Conservation (phyloP, 371 early-diverging fungal genomes). For the Syncephalastrum racemosum region DNA sequence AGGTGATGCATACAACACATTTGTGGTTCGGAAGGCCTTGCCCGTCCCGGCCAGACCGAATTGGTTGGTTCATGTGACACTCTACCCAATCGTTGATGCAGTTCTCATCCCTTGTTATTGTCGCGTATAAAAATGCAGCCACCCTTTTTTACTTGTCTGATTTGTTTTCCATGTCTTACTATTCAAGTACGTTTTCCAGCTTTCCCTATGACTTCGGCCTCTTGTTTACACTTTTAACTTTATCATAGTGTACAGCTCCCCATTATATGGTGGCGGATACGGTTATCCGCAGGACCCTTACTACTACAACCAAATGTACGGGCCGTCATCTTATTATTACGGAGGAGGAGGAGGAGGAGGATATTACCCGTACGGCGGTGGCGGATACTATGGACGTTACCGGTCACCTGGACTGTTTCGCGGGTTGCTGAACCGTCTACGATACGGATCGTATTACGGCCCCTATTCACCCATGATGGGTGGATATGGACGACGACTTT, state of each 20-base stretch:
- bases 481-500: conserved; percentile 9
- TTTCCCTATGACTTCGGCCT: neutral
- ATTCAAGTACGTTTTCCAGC: conserved; percentile 1
- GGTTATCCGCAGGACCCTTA: conserved; percentile 15
- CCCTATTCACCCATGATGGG: conserved; percentile 10
- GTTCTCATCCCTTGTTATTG: too few relatives aligned
- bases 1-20: too few relatives aligned
- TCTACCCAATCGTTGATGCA: too few relatives aligned
- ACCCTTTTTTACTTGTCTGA: neutral
- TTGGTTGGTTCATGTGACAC: too few relatives aligned
- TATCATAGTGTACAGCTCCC: conserved; percentile 3
- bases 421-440: conserved; percentile 18
- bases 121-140: too few relatives aligned
- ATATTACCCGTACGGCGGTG: conserved; percentile 15
- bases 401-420: conserved; percentile 20
- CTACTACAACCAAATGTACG: conserved; percentile 11
- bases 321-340: neutral
- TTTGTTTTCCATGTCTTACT: conserved; percentile 10
- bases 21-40: too few relatives aligned
- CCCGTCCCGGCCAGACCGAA: too few relatives aligned
- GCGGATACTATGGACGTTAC: conserved; percentile 11
- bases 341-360: conserved; percentile 7
- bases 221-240: too few relatives aligned
- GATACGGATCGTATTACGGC: conserved; percentile 16
- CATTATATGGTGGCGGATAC: conserved; percentile 3